phyloP scores from a whole-genome alignment of 1,284 basidiomycete species.

The Irpex sp. region DNA sequence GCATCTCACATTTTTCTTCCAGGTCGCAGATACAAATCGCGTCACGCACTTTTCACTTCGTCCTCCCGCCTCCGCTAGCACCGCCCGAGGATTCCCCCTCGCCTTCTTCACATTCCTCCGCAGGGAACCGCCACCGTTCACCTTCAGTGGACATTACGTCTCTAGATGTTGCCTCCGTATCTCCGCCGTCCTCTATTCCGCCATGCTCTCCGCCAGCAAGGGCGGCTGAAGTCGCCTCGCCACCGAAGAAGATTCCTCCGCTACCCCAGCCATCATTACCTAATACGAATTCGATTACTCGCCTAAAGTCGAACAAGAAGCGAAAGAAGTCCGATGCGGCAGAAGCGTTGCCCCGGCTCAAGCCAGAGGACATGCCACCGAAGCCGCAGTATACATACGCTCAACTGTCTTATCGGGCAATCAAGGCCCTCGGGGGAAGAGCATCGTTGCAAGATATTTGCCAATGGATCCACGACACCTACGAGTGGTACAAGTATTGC shows the following conservation, averaged over 20 bases:
- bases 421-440: conserved; percentile 76
- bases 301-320: conserved; percentile 57
- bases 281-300: conserved; percentile 54
- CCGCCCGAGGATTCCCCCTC: conserved; percentile 73
- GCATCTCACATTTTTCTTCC: conserved; percentile 11
- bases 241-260: conserved; percentile 29
- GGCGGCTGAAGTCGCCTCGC: conserved; percentile 25
- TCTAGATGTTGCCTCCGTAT: conserved; percentile 76
- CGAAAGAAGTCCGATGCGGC: conserved; percentile 59
- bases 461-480: conserved; percentile 84
- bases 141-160: conserved; percentile 75
- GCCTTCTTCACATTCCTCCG: conserved; percentile 64
- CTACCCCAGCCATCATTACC: conserved; percentile 43
- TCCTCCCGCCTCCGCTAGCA: conserved; percentile 75
- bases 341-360: conserved; percentile 37
- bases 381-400: conserved; percentile 78
- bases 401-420: conserved; percentile 75
- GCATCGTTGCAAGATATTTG: conserved; percentile 92
- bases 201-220: conserved; percentile 64
- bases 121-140: conserved; percentile 52
- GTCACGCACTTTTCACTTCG: conserved; percentile 95
- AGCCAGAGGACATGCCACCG: conserved; percentile 73
- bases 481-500: conserved; percentile 83
- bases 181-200: conserved; percentile 75
- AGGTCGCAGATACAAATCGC: conserved; percentile 99